phyloP scores from a whole-genome alignment of 2,329 filamentous ascomycete genomes.

The Cadophora sp. region DNA sequence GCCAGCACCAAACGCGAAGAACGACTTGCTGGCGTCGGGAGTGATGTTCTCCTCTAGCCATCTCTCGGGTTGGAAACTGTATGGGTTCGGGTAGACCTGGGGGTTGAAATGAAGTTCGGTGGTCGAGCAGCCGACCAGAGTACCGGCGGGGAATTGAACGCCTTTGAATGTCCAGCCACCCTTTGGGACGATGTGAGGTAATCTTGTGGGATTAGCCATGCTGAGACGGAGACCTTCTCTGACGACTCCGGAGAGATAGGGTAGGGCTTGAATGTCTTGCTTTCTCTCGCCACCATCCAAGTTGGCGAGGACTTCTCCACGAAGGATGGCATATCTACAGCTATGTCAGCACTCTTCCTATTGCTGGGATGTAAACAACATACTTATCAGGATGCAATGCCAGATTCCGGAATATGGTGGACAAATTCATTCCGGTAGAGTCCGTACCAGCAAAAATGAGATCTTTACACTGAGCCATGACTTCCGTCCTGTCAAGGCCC shows the following conservation, averaged over 20 bases:
- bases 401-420: slow-evolving; percentile 55
- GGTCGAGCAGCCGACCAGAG: slow-evolving; percentile 53
- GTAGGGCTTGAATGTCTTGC: slow-evolving; percentile 46
- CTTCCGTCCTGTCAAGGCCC: slow-evolving; percentile 52
- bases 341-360: slow-evolving; percentile 4
- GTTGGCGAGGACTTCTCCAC: slow-evolving; percentile 44
- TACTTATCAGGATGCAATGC: slow-evolving; percentile 51
- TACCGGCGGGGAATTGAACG: slow-evolving; percentile 51
- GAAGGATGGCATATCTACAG: slow-evolving; percentile 46
- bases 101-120: slow-evolving; percentile 56
- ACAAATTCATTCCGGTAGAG: slow-evolving; percentile 58
- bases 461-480: slow-evolving; percentile 59
- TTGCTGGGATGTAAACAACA: slow-evolving; percentile 19
- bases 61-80: slow-evolving; percentile 54
- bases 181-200: slow-evolving; percentile 55
- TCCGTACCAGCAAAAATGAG: slow-evolving; percentile 62
- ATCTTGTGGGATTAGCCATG: slow-evolving; percentile 58
- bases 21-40: slow-evolving; percentile 51
- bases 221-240: slow-evolving; percentile 58
- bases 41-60: slow-evolving; percentile 50
- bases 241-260: slow-evolving; percentile 56
- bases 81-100: slow-evolving; percentile 51
- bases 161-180: slow-evolving; percentile 38
- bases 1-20: slow-evolving; percentile 58
- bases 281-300: slow-evolving; percentile 33